A percentile compares a stretch with the other conserved stretches of the same genome.
Evolutionary conservation across 1,284 basidiomycete species (phyloP).

Genomic region (Puccinia horiana): DNA sequence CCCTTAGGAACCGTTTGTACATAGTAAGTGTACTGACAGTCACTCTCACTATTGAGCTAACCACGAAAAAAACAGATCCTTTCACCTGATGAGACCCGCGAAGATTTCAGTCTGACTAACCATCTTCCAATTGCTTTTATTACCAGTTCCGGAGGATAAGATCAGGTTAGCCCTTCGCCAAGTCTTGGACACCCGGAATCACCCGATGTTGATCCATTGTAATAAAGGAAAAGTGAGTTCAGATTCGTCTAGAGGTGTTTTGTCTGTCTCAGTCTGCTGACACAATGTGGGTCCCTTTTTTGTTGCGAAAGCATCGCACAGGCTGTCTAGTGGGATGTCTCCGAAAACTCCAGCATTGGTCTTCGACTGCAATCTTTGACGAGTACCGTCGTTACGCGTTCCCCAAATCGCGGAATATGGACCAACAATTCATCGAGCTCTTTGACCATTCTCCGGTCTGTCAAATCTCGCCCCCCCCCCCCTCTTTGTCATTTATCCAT

Average conservation of each 20-base stretch:
- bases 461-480: too few relatives aligned
- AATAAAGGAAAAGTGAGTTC: slow-evolving; percentile 64
- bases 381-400: slow-evolving; percentile 64
- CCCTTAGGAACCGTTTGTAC: slow-evolving; percentile 61
- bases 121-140: not conserved
- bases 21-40: slow-evolving; percentile 53
- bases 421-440: slow-evolving; percentile 65
- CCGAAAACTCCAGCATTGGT: slow-evolving; percentile 64
- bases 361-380: slow-evolving; percentile 64
- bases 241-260: not conserved
- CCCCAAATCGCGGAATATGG: slow-evolving; percentile 63
- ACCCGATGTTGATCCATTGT: slow-evolving; percentile 65
- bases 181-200: slow-evolving; percentile 64
- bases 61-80: not conserved
- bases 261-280: not conserved
- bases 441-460: slow-evolving; percentile 54
- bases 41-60: not conserved
- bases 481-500: not conserved
- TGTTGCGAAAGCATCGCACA: slow-evolving; percentile 61
- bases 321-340: slow-evolving; percentile 65
- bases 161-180: slow-evolving; percentile 63
- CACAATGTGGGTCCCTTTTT: not conserved
- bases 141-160: slow-evolving; percentile 62
- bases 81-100: not conserved
- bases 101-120: not conserved